Percentiles rank a stretch among this genome's conserved stretches.
phyloP scores from a whole-genome alignment of 2,329 filamentous ascomycete genomes.

The Phyllosticta citrichinensis region DNA sequence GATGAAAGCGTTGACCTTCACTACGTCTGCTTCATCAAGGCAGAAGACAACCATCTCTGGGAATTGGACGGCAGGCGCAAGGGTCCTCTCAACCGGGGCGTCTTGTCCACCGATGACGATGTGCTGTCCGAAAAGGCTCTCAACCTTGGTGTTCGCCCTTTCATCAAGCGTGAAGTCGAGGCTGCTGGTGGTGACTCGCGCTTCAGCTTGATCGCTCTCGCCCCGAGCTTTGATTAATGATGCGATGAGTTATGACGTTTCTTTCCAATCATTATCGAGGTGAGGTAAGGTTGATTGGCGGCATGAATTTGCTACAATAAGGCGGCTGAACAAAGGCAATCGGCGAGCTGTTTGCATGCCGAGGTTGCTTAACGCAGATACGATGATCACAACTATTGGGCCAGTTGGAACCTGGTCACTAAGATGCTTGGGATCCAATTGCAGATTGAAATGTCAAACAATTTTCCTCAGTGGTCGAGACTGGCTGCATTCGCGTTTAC shows the following conservation, averaged over 20 bases:
- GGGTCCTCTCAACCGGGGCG: constrained; percentile 58
- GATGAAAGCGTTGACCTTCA: constrained; percentile 83
- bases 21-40: constrained; percentile 90
- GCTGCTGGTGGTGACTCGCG: constrained; percentile 48
- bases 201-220: constrained; percentile 54
- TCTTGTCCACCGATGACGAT: constrained; percentile 34
- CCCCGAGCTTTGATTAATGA: constrained; percentile 44
- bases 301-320: not conserved
- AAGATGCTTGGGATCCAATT: not conserved
- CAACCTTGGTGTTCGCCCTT: constrained; percentile 54
- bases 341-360: not conserved
- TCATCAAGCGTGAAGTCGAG: constrained; percentile 48
- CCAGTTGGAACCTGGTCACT: not conserved
- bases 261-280: too few species aligned
- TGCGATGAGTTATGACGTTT: not conserved
- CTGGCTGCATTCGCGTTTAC: not conserved
- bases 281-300: too few species aligned
- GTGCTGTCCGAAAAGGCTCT: constrained; percentile 61
- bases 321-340: not conserved
- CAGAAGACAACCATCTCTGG: constrained; percentile 58
- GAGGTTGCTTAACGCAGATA: not conserved
- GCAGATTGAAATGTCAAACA: not conserved
- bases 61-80: constrained; percentile 69
- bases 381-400: not conserved
- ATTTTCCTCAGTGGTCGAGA: not conserved